A percentile compares a stretch with the other conserved stretches of the same genome.
These are phyloP conservation scores for Talaromyces atroroseus DNA, from an alignment of 2,329 filamentous ascomycete genomes.

Conservation along the genomic window DNA sequence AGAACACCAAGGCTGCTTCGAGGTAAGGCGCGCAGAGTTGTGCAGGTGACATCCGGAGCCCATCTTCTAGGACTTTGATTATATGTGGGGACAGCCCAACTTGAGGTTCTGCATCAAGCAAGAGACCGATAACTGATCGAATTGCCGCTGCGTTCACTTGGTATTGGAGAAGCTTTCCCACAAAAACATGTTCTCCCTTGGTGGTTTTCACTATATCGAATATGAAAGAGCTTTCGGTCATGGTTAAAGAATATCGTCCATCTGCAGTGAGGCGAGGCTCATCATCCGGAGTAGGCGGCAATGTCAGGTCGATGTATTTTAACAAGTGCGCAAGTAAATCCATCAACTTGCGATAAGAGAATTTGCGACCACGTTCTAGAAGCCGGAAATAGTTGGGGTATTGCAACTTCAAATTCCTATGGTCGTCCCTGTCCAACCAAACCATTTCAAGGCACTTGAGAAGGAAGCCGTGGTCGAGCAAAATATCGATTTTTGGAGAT, in stretches of 20 bases:
- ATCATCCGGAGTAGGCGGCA: constrained; percentile 23
- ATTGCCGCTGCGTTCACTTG: constrained; percentile 53
- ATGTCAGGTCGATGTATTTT: constrained; percentile 33
- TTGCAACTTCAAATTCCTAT: constrained; percentile 48
- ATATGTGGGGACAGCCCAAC: constrained; percentile 49
- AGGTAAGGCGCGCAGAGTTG: constrained; percentile 52
- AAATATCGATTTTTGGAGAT: constrained; percentile 49
- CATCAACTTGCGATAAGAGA: constrained; percentile 38
- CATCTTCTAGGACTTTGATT: constrained; percentile 48
- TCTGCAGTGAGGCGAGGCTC: constrained; percentile 20
- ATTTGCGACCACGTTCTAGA: constrained; percentile 44
- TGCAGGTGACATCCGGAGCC: constrained; percentile 49
- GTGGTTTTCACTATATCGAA: constrained; percentile 28
- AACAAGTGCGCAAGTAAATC: constrained; percentile 38
- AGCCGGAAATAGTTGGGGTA: constrained; percentile 44
- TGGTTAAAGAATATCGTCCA: constrained; percentile 30
- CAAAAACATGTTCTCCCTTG: constrained; percentile 30
- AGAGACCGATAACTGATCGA: constrained; percentile 51
- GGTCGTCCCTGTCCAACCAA: constrained; percentile 50
- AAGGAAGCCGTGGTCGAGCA: constrained; percentile 60
- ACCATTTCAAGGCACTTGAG: constrained; percentile 55
- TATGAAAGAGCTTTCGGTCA: constrained; percentile 30
- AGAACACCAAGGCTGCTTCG: constrained; percentile 52
- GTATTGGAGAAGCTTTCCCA: constrained; percentile 61
- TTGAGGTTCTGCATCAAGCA: constrained; percentile 49